Conservation (phyloP, 2,329 filamentous ascomycete genomes). For the Sodiomyces alkalinus region DNA sequence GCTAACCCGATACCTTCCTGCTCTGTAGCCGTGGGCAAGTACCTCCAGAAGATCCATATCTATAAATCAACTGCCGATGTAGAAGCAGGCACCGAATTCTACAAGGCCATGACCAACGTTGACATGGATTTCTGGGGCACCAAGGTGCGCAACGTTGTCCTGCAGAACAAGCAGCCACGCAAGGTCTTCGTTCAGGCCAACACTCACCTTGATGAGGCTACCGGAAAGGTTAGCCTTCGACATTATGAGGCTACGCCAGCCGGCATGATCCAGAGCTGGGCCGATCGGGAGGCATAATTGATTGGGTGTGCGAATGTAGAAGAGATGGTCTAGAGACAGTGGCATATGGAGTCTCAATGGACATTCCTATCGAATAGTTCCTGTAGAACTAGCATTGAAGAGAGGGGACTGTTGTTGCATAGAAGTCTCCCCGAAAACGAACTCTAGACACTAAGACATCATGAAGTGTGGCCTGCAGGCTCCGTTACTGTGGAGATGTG, state of each 20-base stretch:
- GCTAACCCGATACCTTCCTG: constrained; percentile 12
- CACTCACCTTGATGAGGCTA: constrained; percentile 54
- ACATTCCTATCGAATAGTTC: too few species aligned
- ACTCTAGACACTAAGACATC: too few species aligned
- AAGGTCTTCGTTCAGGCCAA: constrained; percentile 94
- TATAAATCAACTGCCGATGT: constrained; percentile 87
- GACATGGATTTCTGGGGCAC: constrained; percentile 70
- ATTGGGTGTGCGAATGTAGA: too few species aligned
- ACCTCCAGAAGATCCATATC: constrained; percentile 81
- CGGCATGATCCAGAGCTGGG: constrained; percentile 76
- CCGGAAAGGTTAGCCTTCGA: constrained; percentile 58
- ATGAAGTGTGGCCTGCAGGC: too few species aligned
- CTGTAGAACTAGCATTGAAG: too few species aligned
- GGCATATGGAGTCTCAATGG: too few species aligned
- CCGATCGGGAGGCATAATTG: constrained; percentile 33
- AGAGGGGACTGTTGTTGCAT: too few species aligned
- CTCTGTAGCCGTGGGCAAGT: constrained; percentile 62
- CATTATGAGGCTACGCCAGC: constrained; percentile 73
- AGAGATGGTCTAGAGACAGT: too few species aligned
- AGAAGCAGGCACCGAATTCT: constrained; percentile 61
- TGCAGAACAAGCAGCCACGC: constrained; percentile 65
- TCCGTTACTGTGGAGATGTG: too few species aligned
- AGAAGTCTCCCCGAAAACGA: too few species aligned
- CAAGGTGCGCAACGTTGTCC: constrained; percentile 60
- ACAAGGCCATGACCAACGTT: constrained; percentile 70